Evolutionary conservation across 257 asterid genomes (phyloP).

Genomic region (Solanum medicagineum): DNA sequence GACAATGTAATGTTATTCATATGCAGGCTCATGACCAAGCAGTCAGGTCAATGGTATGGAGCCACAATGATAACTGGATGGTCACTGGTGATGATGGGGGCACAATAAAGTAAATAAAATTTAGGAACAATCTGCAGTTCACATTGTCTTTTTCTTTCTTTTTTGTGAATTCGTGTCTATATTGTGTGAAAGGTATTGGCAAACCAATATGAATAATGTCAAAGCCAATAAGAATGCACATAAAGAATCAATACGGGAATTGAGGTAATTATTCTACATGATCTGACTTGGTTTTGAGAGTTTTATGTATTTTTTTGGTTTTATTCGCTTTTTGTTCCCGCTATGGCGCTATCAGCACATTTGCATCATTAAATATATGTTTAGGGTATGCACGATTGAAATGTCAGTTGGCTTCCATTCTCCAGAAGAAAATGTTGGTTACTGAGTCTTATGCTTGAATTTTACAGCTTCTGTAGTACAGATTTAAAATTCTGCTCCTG

Average conservation of each 20-base stretch:
- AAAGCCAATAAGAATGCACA: constrained; percentile 94
- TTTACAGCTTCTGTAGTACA: constrained; percentile 86
- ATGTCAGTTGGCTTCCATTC: background rate
- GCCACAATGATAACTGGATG: constrained; percentile 99
- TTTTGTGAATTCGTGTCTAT: background rate
- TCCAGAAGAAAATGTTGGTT: background rate
- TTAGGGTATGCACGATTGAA: background rate
- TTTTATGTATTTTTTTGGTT: background rate
- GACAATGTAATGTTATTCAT: background rate
- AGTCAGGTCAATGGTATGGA: constrained; percentile 98
- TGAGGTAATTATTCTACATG: constrained; percentile 41
- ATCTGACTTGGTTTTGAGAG: background rate
- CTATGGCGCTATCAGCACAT: background rate
- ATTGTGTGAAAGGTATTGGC: constrained; percentile 83
- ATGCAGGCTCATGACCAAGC: constrained; percentile 98
- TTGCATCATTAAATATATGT: background rate
- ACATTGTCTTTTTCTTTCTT: background rate
- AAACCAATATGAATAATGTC: constrained; percentile 92
- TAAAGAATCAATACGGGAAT: constrained; percentile 91
- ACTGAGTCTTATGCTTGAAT: background rate
- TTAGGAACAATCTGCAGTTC: background rate
- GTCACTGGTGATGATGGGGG: constrained; percentile 99
- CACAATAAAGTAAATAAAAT: constrained; percentile 60
- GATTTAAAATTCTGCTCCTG: constrained; percentile 99
- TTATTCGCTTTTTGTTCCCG: background rate